Evolutionary conservation across 495 filamentous ascomycete species (phyloP).

Genomic region (Aspergillus steynii): DNA sequence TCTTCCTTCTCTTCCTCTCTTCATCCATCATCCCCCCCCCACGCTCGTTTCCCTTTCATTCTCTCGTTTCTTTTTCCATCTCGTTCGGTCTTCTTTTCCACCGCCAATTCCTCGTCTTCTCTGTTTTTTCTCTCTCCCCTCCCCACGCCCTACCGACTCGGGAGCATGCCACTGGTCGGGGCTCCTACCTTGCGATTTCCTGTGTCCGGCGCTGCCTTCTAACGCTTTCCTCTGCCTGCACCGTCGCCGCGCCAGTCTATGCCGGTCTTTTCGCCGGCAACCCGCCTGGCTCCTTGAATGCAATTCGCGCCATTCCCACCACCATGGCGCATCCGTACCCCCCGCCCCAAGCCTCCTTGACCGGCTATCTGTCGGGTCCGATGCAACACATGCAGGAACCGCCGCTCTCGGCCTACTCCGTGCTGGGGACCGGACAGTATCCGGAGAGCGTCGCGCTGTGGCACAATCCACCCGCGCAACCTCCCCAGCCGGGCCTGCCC

Average conservation of each 20-base stretch:
- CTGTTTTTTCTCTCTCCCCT: conserved; percentile 2
- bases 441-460: conserved; percentile 46
- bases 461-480: conserved; percentile 36
- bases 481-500: conserved; percentile 2
- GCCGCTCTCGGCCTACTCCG: conserved; percentile 35
- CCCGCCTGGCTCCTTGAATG: conserved; percentile 18
- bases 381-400: conserved; percentile 17
- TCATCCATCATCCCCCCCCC: conserved; percentile 5
- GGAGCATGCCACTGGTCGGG: conserved; percentile 20
- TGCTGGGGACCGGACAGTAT: conserved; percentile 40
- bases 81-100: background rate
- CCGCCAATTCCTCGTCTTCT: conserved; percentile 8
- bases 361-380: conserved; percentile 23
- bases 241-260: conserved; percentile 11
- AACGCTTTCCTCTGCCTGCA: background rate
- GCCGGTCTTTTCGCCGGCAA: conserved; percentile 11
- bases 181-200: conserved; percentile 13
- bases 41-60: conserved; percentile 5
- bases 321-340: conserved; percentile 40
- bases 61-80: conserved; percentile 1
- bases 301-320: conserved; percentile 13
- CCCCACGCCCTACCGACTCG: conserved; percentile 3
- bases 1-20: conserved; percentile 1
- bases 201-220: background rate
- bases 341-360: conserved; percentile 35